Base-by-base conservation (phyloP, 148 eudicot genomes). In the Chenopodium quinoa region DNA sequence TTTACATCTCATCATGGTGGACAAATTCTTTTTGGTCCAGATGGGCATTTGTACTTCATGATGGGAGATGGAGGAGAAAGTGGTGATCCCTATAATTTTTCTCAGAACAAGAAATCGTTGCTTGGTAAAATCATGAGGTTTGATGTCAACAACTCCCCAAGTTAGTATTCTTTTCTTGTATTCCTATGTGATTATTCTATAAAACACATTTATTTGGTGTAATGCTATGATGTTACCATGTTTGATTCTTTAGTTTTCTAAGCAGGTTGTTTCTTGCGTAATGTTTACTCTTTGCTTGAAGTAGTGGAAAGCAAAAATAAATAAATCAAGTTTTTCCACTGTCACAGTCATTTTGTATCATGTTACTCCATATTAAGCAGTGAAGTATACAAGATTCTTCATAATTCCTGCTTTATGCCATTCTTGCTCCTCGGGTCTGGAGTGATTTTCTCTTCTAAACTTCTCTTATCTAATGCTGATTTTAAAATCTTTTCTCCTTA, bases 111-210 rank as follows among this genome's bases (percentile, higher is more conserved):
- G 86, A 89, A 89, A 67, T 92, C 98, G 23, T 87, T 94, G 85
- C 97, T 94, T 78, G 98, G 98, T 34, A 94, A 94, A 86, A 88
- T 93, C 65, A 89, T 91, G 93, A 92, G 98, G 85, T 84, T 94
- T 84, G 97, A 94, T 66, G 77, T 93, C 56, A 86, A 94, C 80
- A 82, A 44, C 81, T 77, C 82, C 62, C 93, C 95, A 44, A 87
- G 98, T 94, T 78, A 93, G 98, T 86, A 56, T 17, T 44, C 73
- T 50, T 22, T 48, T 40, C 62, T 9, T 16, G 20, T 70, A 17
- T 71, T 71, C 54, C 56, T 79, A 47, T 80, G 23, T 14, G 37
- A 25, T 67, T 11, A 34, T 67, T 2, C 19, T 56, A 56, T 17
- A 56, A 56, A 56, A 56, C 16, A 16, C 16, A 0, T 54, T 20